Evolutionary conservation across 2,329 filamentous ascomycete genomes (phyloP), one percentile per base, ranked within the genome.

Genomic region (Penicillium sp.): DNA sequence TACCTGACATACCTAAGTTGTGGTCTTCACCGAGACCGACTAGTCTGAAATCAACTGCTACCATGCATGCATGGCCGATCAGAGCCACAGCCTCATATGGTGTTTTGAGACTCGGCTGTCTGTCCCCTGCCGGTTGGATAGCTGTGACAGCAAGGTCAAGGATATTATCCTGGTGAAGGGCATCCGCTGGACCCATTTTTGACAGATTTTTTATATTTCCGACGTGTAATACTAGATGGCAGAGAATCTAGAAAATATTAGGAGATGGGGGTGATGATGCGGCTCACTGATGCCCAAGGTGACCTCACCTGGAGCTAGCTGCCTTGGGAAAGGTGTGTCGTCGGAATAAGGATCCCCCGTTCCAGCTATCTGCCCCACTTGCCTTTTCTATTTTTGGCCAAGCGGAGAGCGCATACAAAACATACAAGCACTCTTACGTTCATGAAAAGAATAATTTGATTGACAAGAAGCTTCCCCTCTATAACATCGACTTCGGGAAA

Each of bases 1-100:
- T 40, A 40, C 40, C 16, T 46, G 45, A 58, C 55, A 45, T 47
- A 91, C 90, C 83, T 62, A 90, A 84, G 47, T 80, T 84, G 70
- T 92, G 85, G 52, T 93, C 91, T 74, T 97, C 91, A 47, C 88
- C 84, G n/a, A 96, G 87, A 2, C 92, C 92, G 19, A 91, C 76
- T 3, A 97, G 81, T 52, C 87, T 83, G 72, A 97, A 97, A 61
- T 87, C 90, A 2, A 93, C 85, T 9, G 87, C 87, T 25, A 84
- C 73, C 86, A 97, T 90, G 68, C 87, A 91, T 4, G 91, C 89
- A 74, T 99, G 93, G 21, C 87, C 81, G 61, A 95, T 87, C 25
- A 97, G 83, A 16, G 91, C 91, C 59, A 97, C 80, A 47, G 89
- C 91, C 76, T 97, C 92, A 72, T 89, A 91, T 0, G 88, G 59